Evolutionary conservation across 2,329 filamentous ascomycete genomes (phyloP), one percentile per base, ranked within the genome.

Genomic region (Rhynchosporium agropyri): DNA sequence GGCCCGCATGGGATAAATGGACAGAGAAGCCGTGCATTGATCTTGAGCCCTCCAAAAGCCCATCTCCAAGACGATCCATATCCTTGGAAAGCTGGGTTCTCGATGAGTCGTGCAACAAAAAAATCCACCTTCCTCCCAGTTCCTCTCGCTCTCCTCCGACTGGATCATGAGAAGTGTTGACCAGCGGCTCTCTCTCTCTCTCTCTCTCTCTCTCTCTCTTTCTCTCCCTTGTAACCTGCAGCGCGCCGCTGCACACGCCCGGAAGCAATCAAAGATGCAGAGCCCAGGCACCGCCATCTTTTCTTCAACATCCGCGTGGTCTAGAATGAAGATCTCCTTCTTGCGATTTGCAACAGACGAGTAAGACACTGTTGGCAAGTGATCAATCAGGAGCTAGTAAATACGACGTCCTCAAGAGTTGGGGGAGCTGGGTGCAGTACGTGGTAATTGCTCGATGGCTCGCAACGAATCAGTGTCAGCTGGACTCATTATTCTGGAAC

Each of bases 341-440:
- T 42, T 26, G 36, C 60, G 60, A 46, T 42, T 8, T 62, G 60
- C 60, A 62, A 62, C 60, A 56, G 36, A 62, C 43, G 1, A 38
- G 26, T 9, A 26, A 6, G 26, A 15, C 5, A 20, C 2, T 28
- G 20, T 26, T 7, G 15, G 28, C 31, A 26, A 38, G 29, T 36
- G 48, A 51, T 38, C 48, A 60, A 53, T 42, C 36, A 53, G 40
- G 3, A 40, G 9, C 46, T n/a, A 60, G 48, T n/a, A 51, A 43
- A n/a, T 26, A 13, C 38, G 48, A 49, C n/a, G 42, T 20, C 33
- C 9, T 36, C 33, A 36, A 10, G 33, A 36, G 33, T 36, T 36
- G 9, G 33, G 20, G 33, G 9, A 36, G 33, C 33, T 36, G 33
- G 33, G 33, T 36, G 33, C 33, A 36, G 33, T 50, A 4, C 28